Percentiles rank a stretch among this genome's conserved stretches.
phyloP scores from a whole-genome alignment of 129 eudicot genomes.

The Helichrysum umbraculigerum region DNA sequence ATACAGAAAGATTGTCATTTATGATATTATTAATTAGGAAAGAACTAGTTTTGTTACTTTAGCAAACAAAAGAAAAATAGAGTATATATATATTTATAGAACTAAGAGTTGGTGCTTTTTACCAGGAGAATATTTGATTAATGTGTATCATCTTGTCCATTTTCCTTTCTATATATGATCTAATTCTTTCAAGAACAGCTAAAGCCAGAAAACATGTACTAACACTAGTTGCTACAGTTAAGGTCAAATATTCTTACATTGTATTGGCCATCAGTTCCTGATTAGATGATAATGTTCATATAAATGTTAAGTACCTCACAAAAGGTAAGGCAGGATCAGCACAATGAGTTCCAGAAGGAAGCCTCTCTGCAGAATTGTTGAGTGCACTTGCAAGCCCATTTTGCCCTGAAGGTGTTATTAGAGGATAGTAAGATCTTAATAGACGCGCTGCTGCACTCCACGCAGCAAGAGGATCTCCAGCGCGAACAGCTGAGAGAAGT shows the following conservation, averaged over 20 bases:
- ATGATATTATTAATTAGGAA: neutral
- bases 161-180: neutral
- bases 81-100: neutral
- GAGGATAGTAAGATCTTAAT: conserved; percentile 92
- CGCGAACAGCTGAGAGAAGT: conserved; percentile 91
- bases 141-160: neutral
- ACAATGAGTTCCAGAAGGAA: conserved; percentile 97
- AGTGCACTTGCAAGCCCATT: conserved; percentile 90
- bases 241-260: neutral
- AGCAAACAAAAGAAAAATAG: neutral
- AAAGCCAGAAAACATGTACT: neutral
- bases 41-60: neutral
- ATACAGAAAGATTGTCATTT: neutral
- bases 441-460: conserved; percentile 99
- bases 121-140: neutral
- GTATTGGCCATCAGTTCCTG: conserved; percentile 7
- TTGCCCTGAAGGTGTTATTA: conserved; percentile 99
- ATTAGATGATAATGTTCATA: conserved; percentile 8
- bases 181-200: neutral
- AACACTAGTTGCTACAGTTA: neutral
- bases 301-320: conserved; percentile 56
- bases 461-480: conserved; percentile 98
- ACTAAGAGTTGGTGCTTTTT: neutral
- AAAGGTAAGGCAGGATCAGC: conserved; percentile 98
- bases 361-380: conserved; percentile 79